A percentile compares a stretch with the other conserved stretches of the same genome.
Evolutionary conservation across 768 basidiomycete genomes (phyloP).

Genomic region (Suillus subalutaceus): DNA sequence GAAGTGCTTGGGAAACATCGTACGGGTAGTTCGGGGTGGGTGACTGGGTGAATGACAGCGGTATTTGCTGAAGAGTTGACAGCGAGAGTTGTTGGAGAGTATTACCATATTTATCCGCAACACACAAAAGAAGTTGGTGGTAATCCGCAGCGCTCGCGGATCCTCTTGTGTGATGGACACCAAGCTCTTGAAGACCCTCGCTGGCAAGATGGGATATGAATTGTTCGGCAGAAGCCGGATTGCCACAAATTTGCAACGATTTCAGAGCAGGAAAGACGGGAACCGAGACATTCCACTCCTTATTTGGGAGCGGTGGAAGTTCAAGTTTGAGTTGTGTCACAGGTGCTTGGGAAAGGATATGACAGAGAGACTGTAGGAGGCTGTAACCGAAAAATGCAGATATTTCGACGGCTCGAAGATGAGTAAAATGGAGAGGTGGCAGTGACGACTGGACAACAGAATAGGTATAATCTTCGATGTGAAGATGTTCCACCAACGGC

Average conservation of each 20-base stretch:
- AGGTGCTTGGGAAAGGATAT: constrained; percentile 6
- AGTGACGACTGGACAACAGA: not conserved
- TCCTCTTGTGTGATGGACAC: not conserved
- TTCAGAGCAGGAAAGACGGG: not conserved
- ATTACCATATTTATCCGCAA: not conserved
- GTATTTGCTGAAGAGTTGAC: not conserved
- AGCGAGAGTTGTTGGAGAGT: not conserved
- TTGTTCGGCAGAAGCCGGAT: not conserved
- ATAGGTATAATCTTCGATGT: constrained; percentile 2
- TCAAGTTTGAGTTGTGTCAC: not conserved
- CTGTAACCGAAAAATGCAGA: constrained; percentile 1
- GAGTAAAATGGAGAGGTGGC: not conserved
- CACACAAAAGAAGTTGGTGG: not conserved
- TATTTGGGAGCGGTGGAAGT: constrained; percentile 2
- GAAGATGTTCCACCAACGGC: constrained; percentile 18
- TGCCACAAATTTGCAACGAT: constrained; percentile 1
- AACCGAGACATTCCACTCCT: not conserved
- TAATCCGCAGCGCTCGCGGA: not conserved
- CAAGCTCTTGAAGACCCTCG: not conserved
- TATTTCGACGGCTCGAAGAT: constrained; percentile 3
- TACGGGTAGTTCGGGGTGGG: not conserved
- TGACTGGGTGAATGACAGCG: not conserved
- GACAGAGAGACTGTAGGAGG: constrained; percentile 1
- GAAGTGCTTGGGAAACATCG: constrained; percentile 5
- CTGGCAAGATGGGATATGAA: not conserved